Conservation (phyloP, 2,329 filamentous ascomycete genomes). For the Didymella arachidicola region DNA sequence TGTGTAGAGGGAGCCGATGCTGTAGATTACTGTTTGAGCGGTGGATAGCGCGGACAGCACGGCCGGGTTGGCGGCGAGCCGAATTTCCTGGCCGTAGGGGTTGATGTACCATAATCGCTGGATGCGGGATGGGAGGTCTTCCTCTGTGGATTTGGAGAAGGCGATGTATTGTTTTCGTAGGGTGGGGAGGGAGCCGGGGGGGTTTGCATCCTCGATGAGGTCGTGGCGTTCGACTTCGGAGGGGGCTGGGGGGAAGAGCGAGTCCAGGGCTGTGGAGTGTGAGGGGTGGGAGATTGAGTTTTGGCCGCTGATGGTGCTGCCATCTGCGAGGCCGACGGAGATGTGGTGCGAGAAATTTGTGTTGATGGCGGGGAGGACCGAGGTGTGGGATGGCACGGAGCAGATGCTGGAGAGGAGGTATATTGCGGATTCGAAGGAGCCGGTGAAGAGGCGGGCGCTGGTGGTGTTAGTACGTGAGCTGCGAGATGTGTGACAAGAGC, state of each 20-base stretch:
- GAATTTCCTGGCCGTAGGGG: constrained; percentile 96
- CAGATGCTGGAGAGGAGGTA: constrained; percentile 89
- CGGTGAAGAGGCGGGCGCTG: constrained; percentile 87
- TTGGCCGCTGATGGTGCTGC: constrained; percentile 83
- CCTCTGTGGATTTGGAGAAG: constrained; percentile 77
- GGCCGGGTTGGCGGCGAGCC: constrained; percentile 81
- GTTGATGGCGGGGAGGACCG: constrained; percentile 89
- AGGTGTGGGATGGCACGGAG: constrained; percentile 76
- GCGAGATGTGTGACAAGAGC: background rate
- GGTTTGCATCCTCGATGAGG: constrained; percentile 77
- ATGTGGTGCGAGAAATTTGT: constrained; percentile 97
- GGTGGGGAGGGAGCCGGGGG: constrained; percentile 80
- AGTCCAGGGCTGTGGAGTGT: constrained; percentile 39
- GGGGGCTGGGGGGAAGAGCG: constrained; percentile 28
- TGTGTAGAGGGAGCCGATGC: constrained; percentile 93
- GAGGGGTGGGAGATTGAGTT: constrained; percentile 64
- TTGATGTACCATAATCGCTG: constrained; percentile 95
- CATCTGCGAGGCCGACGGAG: constrained; percentile 79
- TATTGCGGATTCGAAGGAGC: constrained; percentile 90
- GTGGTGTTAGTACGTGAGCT: constrained; percentile 12
- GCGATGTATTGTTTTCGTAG: constrained; percentile 81
- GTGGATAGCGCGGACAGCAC: constrained; percentile 72
- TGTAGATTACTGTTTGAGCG: constrained; percentile 80
- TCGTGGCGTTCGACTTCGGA: constrained; percentile 65
- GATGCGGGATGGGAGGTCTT: constrained; percentile 80